These are phyloP conservation scores for Blastobotrys raffinosifermentans DNA, from an alignment of 1,139 yeast species.

Conservation along the genomic window DNA sequence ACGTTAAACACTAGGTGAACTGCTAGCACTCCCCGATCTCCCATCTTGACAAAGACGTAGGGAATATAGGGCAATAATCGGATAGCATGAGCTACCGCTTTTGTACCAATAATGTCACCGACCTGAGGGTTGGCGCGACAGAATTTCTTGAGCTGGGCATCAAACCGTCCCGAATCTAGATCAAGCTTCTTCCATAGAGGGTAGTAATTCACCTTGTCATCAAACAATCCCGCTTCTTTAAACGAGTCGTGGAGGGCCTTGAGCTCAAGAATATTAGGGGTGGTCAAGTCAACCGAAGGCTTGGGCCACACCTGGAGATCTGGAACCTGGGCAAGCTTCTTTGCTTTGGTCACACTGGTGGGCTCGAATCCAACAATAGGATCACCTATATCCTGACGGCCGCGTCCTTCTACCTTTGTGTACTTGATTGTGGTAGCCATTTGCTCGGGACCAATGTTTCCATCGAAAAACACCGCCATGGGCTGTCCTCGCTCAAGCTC, in stretches of 20 bases:
- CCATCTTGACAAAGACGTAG: slow-evolving; percentile 61
- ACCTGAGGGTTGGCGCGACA: slow-evolving; percentile 25
- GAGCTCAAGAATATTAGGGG: slow-evolving; percentile 68
- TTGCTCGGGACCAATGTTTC: slow-evolving; percentile 50
- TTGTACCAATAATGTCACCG: slow-evolving; percentile 35
- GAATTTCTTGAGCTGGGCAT: neutral
- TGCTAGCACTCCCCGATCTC: slow-evolving; percentile 55
- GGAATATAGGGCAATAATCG: slow-evolving; percentile 69
- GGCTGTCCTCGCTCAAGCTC: slow-evolving; percentile 24
- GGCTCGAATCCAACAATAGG: slow-evolving; percentile 61
- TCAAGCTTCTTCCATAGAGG: slow-evolving; percentile 41
- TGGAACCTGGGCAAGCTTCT: slow-evolving; percentile 19
- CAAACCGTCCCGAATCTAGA: slow-evolving; percentile 20
- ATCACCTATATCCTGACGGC: slow-evolving; percentile 17
- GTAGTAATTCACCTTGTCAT: slow-evolving; percentile 50
- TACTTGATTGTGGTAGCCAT: slow-evolving; percentile 37
- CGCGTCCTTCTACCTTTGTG: neutral
- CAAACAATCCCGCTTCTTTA: slow-evolving; percentile 46
- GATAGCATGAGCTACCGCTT: slow-evolving; percentile 63
- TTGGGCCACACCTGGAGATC: slow-evolving; percentile 33
- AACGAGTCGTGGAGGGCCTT: slow-evolving; percentile 49
- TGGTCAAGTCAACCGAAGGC: slow-evolving; percentile 40
- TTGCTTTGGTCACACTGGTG: slow-evolving; percentile 62
- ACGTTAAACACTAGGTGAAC: slow-evolving; percentile 38
- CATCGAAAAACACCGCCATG: slow-evolving; percentile 55